phyloP scores from a whole-genome alignment of 495 filamentous ascomycete species.

The Penicillium subrubescens region DNA sequence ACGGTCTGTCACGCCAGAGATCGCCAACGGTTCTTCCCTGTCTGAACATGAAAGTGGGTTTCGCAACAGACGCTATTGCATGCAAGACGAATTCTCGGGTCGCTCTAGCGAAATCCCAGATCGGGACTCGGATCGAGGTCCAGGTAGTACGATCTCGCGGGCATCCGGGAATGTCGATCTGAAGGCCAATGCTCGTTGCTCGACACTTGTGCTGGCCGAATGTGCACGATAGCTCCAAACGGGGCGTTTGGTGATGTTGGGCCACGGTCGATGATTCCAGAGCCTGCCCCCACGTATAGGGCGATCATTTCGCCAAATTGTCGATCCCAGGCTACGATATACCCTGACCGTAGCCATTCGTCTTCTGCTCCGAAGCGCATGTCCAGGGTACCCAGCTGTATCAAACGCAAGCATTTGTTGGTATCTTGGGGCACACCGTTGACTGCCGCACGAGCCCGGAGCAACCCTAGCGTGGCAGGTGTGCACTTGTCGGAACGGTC shows the following conservation, averaged over 20 bases:
- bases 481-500: slow-evolving; percentile 17
- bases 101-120: slow-evolving; percentile 19
- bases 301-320: slow-evolving; percentile 30
- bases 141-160: slow-evolving; percentile 22
- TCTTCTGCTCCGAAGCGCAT: slow-evolving; percentile 15
- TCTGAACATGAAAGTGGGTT: not conserved
- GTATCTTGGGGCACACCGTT: slow-evolving; percentile 19
- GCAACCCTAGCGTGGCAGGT: slow-evolving; percentile 33
- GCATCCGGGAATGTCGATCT: slow-evolving; percentile 12
- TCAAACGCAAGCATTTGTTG: slow-evolving; percentile 29
- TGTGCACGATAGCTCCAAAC: slow-evolving; percentile 24
- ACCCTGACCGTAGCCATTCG: slow-evolving; percentile 36
- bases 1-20: not conserved
- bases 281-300: slow-evolving; percentile 30
- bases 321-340: slow-evolving; percentile 46
- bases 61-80: not conserved
- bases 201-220: slow-evolving; percentile 16
- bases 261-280: slow-evolving; percentile 24
- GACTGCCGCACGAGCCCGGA: slow-evolving; percentile 26
- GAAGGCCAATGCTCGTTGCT: not conserved
- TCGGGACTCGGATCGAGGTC: slow-evolving; percentile 35
- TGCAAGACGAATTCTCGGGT: not conserved
- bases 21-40: not conserved
- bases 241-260: slow-evolving; percentile 16
- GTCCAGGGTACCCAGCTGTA: slow-evolving; percentile 42